A percentile compares a stretch with the other conserved stretches of the same genome.
phyloP scores from a whole-genome alignment of 129 eudicot species.

The Gnaphalium uliginosum region DNA sequence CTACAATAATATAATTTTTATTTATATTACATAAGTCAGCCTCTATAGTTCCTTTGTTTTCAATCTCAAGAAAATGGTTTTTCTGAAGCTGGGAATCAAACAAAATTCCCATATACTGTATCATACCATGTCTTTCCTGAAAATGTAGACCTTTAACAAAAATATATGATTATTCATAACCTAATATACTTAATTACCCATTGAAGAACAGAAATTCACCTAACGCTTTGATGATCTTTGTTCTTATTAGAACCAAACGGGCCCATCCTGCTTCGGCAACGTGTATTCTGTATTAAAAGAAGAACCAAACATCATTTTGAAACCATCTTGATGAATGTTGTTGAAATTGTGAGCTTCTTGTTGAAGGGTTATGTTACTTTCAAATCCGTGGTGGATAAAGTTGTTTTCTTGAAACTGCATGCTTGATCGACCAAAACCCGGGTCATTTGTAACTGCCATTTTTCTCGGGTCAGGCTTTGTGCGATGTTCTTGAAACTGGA shows the following conservation, averaged over 20 bases:
- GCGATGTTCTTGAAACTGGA: conserved; percentile 42
- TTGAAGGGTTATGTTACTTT: conserved; percentile 29
- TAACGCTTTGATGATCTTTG: not conserved
- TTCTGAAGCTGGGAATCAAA: not conserved
- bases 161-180: not conserved
- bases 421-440: conserved; percentile 36
- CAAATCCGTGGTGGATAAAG: conserved; percentile 41
- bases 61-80: conserved; percentile 10
- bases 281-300: conserved; percentile 39
- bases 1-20: not conserved
- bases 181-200: conserved; percentile 5
- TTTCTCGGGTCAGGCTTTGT: conserved; percentile 24
- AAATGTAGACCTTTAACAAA: not conserved
- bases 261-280: conserved; percentile 41
- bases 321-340: conserved; percentile 39
- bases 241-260: conserved; percentile 48
- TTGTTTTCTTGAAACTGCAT: conserved; percentile 43
- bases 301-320: conserved; percentile 51
- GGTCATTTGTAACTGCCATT: conserved; percentile 27
- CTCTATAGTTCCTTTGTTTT: not conserved
- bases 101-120: not conserved
- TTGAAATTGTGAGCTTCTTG: conserved; percentile 41
- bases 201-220: not conserved
- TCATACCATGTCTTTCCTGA: conserved; percentile 10
- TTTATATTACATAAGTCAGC: not conserved